Base-by-base conservation (phyloP, 2,329 filamentous ascomycete genomes). In the Lizonia empirigonia region DNA sequence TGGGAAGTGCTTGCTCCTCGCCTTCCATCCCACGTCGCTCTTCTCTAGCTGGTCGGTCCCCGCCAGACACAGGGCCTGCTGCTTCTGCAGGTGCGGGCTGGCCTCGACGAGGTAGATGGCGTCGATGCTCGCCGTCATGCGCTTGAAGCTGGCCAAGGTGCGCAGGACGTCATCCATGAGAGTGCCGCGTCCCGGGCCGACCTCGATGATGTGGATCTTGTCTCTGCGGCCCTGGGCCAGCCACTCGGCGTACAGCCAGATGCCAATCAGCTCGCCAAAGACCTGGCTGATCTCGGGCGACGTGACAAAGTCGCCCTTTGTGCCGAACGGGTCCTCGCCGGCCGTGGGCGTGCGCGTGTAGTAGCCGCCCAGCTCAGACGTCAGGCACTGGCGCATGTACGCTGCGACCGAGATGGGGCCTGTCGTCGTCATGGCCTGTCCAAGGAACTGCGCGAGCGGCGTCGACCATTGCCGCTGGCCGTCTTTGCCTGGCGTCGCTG, bases 311-410 rank as follows among this genome's bases (percentile, higher is more conserved):
- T 99, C 94, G 20, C 94, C 94, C 67, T 90, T 89, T 47, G 84
- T 79, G n/a, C 94, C 94, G 64, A 99, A 99, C 58, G 93, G 92
- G 68, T 97, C 92, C 37, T 86, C 83, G 16, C 82, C 86, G 53
- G 84, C 76, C 47, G 81, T 80, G 45, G 82, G 81, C 34, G 87
- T 81, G 19, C 85, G 84, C 5, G 91, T 97, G 76, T 99, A 99
- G 77, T 99, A 99, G 45, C 94, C 94, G 51, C 91, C 91, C 30
- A 91, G 77, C 55, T 94, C 90, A 9, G 90, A 89, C 1, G 94
- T 99, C 58, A 99, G 84, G 72, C 93, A 97, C 87, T 97, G 96
- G 70, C 94, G 92, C 94, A 99, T 99, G 74, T 92, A 99, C 44
- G 91, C 88, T 5, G 94, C 92, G 54, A 99, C 83, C 1, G 94